A percentile compares a stretch with the other conserved stretches of the same genome.
phyloP scores from a whole-genome alignment of 78 protist species.

The Abeoforma whisleri region DNA sequence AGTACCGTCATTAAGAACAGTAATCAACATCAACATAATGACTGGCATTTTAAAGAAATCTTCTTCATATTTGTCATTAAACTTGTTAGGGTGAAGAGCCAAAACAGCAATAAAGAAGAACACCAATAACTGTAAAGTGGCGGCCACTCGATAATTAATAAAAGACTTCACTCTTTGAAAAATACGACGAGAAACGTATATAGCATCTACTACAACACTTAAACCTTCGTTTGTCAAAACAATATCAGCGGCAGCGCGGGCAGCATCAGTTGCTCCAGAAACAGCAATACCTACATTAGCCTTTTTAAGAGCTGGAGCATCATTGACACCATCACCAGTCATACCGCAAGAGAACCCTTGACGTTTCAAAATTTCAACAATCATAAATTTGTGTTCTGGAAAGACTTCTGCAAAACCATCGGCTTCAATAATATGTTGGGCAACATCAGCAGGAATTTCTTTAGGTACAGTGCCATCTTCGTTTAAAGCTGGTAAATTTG shows the following conservation, averaged over 20 bases:
- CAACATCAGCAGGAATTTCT: slow-evolving; percentile 4
- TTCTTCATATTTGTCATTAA: not conserved
- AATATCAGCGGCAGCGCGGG: slow-evolving; percentile 80
- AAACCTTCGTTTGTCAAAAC: slow-evolving; percentile 72
- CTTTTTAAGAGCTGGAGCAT: slow-evolving; percentile 89
- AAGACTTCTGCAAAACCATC: slow-evolving; percentile 77
- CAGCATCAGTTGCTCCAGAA: slow-evolving; percentile 72
- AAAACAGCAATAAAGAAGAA: slow-evolving; percentile 22
- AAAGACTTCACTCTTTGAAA: slow-evolving; percentile 72
- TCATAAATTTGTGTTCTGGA: slow-evolving; percentile 79
- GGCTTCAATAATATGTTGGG: slow-evolving; percentile 52
- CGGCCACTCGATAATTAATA: slow-evolving; percentile 58
- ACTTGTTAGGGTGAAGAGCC: not conserved
- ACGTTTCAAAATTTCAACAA: slow-evolving; percentile 63
- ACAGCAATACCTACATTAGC: slow-evolving; percentile 88
- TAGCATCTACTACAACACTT: slow-evolving; percentile 68
- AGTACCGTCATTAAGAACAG: slow-evolving; percentile 67
- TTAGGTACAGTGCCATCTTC: slow-evolving; percentile 40
- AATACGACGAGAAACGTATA: slow-evolving; percentile 55
- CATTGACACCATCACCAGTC: slow-evolving; percentile 96
- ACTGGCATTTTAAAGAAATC: slow-evolving; percentile 52
- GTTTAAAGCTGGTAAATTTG: not conserved
- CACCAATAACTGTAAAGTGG: slow-evolving; percentile 3
- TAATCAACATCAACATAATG: slow-evolving; percentile 57
- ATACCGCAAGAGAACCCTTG: slow-evolving; percentile 66